Conservation (phyloP, 306 rosid genomes). For the Cajanus cajan region DNA sequence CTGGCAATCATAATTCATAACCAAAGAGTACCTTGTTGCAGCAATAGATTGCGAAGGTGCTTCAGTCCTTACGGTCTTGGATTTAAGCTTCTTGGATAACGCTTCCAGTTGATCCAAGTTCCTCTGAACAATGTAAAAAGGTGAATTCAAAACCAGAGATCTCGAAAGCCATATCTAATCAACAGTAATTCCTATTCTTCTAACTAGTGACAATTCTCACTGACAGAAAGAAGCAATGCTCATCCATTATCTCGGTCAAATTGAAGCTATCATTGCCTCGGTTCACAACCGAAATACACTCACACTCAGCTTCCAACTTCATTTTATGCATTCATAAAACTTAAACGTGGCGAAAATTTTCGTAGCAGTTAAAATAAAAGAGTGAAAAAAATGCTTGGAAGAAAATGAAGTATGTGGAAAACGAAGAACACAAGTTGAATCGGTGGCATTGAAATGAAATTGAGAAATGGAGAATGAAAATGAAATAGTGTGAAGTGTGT, state of each 20-base stretch:
- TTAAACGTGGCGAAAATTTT: background rate
- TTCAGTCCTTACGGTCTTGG: constrained; percentile 83
- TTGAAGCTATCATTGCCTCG: background rate
- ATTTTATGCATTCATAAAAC: background rate
- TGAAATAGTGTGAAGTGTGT: background rate
- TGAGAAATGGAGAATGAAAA: background rate
- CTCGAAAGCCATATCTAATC: constrained; percentile 2
- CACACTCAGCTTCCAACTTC: background rate
- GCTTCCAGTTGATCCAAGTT: constrained; percentile 96
- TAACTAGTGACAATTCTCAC: background rate
- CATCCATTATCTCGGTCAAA: constrained; percentile 7
- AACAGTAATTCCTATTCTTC: background rate
- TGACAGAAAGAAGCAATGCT: background rate
- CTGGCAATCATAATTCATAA: background rate
- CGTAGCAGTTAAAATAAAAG: background rate
- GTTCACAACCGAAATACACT: constrained; percentile 13
- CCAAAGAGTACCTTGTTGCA: constrained; percentile 74
- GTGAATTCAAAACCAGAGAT: constrained; percentile 26
- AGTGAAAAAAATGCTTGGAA: background rate
- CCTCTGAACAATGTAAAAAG: constrained; percentile 53
- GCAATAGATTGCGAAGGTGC: constrained; percentile 92
- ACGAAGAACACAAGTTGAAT: background rate
- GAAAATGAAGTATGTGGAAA: background rate
- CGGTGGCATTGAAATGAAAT: background rate
- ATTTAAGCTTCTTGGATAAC: constrained; percentile 92